phyloP scores from a whole-genome alignment of 148 eudicot genomes.

The Persicaria tinctoria region DNA sequence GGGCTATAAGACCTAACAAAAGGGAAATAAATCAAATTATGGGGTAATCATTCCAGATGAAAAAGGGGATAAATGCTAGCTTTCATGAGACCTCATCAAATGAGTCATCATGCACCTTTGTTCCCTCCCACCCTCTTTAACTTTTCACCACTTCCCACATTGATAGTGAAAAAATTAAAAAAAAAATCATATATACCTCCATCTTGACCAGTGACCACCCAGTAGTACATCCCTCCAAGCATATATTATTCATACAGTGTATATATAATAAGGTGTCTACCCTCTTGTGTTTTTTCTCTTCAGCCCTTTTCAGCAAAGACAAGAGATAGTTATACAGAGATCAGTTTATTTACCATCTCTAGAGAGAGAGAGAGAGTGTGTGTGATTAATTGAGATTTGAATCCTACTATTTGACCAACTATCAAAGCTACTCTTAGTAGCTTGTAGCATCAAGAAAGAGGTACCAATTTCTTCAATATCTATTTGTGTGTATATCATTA shows the following conservation, averaged over 20 bases:
- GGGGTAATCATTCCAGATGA: constrained; percentile 11
- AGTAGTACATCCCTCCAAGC: constrained; percentile 4
- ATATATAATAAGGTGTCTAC: constrained; percentile 7
- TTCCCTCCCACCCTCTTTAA: constrained; percentile 29
- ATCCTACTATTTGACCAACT: constrained; percentile 12
- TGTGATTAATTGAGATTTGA: constrained; percentile 1
- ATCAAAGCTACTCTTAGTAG: constrained; percentile 5
- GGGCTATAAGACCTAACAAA: constrained; percentile 4
- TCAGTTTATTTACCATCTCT: background rate
- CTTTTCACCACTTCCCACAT: constrained; percentile 62
- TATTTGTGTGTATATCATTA: background rate
- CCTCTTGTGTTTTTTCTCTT: constrained; percentile 7
- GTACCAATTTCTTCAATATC: background rate
- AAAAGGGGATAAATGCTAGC: constrained; percentile 50
- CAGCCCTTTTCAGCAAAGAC: background rate
- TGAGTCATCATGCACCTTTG: constrained; percentile 74
- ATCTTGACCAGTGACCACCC: constrained; percentile 5
- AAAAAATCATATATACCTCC: background rate
- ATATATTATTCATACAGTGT: background rate
- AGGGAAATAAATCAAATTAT: constrained; percentile 12
- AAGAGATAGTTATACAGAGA: background rate
- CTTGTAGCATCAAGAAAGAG: background rate
- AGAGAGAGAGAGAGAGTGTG: background rate
- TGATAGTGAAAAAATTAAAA: background rate
- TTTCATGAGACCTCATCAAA: constrained; percentile 50